Evolutionary conservation across 2,329 filamentous ascomycete genomes (phyloP).

Genomic region (Neurospora crassa): DNA sequence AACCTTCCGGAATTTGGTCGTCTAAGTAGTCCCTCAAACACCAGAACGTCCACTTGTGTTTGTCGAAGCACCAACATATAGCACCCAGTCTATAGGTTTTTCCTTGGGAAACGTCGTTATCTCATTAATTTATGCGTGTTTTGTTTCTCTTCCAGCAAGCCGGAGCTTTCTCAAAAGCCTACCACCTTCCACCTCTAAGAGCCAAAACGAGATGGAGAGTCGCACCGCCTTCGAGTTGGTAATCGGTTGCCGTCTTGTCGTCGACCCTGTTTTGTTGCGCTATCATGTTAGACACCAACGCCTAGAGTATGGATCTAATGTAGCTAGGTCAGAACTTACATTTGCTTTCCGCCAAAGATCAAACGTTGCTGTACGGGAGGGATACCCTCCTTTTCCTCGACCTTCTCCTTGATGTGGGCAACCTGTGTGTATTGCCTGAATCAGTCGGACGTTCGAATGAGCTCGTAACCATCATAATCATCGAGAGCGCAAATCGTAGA

Average conservation of each 20-base stretch:
- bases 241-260: constrained; percentile 86
- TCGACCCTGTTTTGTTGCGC: constrained; percentile 57
- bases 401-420: constrained; percentile 93
- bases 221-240: constrained; percentile 81
- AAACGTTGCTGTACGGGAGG: constrained; percentile 92
- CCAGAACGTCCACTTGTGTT: neutral
- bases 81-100: neutral
- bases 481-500: neutral
- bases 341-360: constrained; percentile 96
- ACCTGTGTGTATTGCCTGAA: constrained; percentile 46
- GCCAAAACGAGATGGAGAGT: constrained; percentile 94
- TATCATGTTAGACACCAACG: neutral
- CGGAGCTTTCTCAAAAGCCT: neutral
- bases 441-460: neutral
- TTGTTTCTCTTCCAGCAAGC: neutral
- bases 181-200: constrained; percentile 61
- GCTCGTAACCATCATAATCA: neutral
- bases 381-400: constrained; percentile 98
- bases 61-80: neutral
- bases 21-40: neutral
- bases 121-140: neutral
- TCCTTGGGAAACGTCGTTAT: neutral
- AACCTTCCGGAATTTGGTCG: neutral
- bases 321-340: constrained; percentile 45
- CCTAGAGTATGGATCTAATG: neutral